These are phyloP conservation scores for Capronia americana DNA, from an alignment of 2,329 filamentous ascomycete genomes.

Conservation along the genomic window DNA sequence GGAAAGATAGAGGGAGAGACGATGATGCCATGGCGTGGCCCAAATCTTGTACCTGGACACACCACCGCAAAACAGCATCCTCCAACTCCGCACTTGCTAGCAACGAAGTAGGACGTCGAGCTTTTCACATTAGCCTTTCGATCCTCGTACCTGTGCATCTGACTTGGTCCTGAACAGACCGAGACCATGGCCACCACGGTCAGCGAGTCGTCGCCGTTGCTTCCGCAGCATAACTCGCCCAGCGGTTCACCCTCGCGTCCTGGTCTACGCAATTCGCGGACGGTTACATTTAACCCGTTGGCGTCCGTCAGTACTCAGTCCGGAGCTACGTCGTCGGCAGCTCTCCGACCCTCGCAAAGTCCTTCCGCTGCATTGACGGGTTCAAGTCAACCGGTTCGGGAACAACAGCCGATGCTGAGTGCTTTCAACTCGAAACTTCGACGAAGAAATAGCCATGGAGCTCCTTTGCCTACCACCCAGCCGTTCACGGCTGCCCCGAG, in stretches of 20 bases:
- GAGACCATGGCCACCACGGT: slow-evolving; percentile 44
- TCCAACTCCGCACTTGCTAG: background rate
- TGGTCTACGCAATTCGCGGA: slow-evolving; percentile 48
- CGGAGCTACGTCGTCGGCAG: slow-evolving; percentile 49
- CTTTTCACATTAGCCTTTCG: background rate
- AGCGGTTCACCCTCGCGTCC: slow-evolving; percentile 39
- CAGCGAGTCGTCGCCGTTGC: slow-evolving; percentile 51
- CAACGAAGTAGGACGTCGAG: background rate
- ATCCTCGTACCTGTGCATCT: background rate
- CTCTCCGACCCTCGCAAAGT: slow-evolving; percentile 50
- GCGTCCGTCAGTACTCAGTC: slow-evolving; percentile 54
- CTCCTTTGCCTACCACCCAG: slow-evolving; percentile 56
- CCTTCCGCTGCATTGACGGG: slow-evolving; percentile 47
- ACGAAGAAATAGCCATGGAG: slow-evolving; percentile 81
- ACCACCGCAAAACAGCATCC: slow-evolving; percentile 3
- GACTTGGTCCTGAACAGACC: background rate
- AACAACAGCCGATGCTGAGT: slow-evolving; percentile 68
- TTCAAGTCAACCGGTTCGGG: slow-evolving; percentile 45
- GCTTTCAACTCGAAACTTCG: slow-evolving; percentile 86
- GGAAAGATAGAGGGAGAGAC: slow-evolving; percentile 33
- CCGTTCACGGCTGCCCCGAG: slow-evolving; percentile 62
- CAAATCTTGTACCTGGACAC: background rate
- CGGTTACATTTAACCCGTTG: slow-evolving; percentile 57
- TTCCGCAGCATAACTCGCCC: slow-evolving; percentile 46
- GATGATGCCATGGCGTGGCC: slow-evolving; percentile 48